Conservation (phyloP, 106 monocot genomes). For the Gastrodia elata region DNA sequence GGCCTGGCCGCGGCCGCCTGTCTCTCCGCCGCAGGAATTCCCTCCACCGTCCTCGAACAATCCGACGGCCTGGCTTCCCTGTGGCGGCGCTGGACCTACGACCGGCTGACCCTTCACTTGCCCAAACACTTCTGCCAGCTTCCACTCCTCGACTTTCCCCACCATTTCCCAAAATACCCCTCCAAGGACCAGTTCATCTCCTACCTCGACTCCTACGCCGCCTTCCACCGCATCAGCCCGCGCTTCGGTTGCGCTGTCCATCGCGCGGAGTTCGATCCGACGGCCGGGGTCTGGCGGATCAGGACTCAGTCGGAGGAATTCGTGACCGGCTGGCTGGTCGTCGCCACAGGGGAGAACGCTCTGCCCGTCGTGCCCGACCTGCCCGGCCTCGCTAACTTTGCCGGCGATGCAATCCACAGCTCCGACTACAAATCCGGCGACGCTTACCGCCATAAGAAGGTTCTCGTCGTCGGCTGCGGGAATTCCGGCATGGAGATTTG, state of each 20-base stretch:
- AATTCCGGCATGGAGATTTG: constrained; percentile 96
- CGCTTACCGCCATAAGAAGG: constrained; percentile 47
- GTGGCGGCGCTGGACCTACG: constrained; percentile 75
- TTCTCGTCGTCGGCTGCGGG: constrained; percentile 81
- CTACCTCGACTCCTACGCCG: constrained; percentile 65
- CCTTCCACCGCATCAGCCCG: constrained; percentile 34
- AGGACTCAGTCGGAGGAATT: constrained; percentile 21
- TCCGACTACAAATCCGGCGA: constrained; percentile 51
- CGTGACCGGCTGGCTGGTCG: constrained; percentile 62
- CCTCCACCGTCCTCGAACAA: constrained; percentile 62
- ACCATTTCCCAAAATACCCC: constrained; percentile 75
- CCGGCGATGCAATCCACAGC: constrained; percentile 53
- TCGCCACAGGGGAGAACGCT: constrained; percentile 91
- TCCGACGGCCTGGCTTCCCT: constrained; percentile 65
- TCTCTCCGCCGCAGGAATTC: constrained; percentile 47
- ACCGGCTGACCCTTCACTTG: constrained; percentile 78
- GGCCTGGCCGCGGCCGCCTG: constrained; percentile 88
- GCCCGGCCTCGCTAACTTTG: constrained; percentile 34
- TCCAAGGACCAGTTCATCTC: constrained; percentile 76
- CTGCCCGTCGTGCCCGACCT: constrained; percentile 54
- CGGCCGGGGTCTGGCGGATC: constrained; percentile 36
- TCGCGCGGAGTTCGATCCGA: constrained; percentile 38
- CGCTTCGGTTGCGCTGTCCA: constrained; percentile 38
- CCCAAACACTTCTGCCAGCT: constrained; percentile 86
- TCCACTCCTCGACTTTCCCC: constrained; percentile 57